Percentiles rank a stretch among this genome's conserved stretches.
These are phyloP conservation scores for Drechslerella coelobrocha DNA, from an alignment of 2,329 filamentous ascomycete genomes.

Conservation along the genomic window DNA sequence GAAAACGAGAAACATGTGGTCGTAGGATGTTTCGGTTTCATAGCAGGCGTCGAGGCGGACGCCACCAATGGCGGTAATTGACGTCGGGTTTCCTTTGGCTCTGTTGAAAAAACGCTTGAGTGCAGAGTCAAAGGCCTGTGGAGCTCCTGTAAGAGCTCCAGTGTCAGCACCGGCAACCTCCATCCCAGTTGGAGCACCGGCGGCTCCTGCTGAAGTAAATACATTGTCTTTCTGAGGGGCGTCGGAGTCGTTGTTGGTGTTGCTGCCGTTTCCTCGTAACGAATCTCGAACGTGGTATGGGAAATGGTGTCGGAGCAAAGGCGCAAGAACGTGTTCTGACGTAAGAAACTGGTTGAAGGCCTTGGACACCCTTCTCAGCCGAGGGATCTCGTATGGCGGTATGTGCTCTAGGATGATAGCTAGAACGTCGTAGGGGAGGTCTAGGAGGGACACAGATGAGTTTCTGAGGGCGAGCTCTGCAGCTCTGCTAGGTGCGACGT, in stretches of 20 bases:
- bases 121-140: slow-evolving; percentile 36
- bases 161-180: background rate
- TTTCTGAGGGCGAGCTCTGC: slow-evolving; percentile 17
- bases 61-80: slow-evolving; percentile 41
- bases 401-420: slow-evolving; percentile 40
- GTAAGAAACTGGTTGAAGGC: slow-evolving; percentile 35
- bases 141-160: slow-evolving; percentile 20
- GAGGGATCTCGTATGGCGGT: slow-evolving; percentile 42
- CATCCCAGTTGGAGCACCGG: background rate
- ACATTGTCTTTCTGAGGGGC: too few relatives aligned
- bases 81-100: slow-evolving; percentile 43
- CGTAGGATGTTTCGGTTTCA: slow-evolving; percentile 48
- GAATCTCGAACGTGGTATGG: slow-evolving; percentile 44
- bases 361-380: slow-evolving; percentile 34
- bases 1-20: slow-evolving; percentile 50
- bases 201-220: too few relatives aligned
- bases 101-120: slow-evolving; percentile 49
- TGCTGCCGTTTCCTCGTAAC: slow-evolving; percentile 9
- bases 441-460: slow-evolving; percentile 21
- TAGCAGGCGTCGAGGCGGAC: slow-evolving; percentile 48
- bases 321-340: slow-evolving; percentile 39
- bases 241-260: too few relatives aligned
- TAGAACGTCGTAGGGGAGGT: slow-evolving; percentile 45
- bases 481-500: slow-evolving; percentile 20
- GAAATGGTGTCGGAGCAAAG: slow-evolving; percentile 38